Base-by-base conservation (phyloP, 305 asterid genomes). In the Coffea humblotiana region DNA sequence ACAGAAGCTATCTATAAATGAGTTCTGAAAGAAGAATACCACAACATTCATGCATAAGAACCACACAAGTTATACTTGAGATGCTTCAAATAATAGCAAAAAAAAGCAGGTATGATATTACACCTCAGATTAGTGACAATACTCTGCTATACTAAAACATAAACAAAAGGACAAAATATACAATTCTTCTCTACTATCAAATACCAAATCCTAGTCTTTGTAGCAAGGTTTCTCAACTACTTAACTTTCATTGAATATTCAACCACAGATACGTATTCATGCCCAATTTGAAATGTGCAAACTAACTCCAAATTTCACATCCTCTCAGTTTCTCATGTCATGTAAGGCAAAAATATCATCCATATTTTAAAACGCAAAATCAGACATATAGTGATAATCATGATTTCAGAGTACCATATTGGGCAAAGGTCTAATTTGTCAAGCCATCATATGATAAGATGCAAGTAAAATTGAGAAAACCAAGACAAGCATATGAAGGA, bases 391-490 rank as follows among this genome's bases (percentile, higher is more conserved):
- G 68, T 70, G 25, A 35, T 60, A 76, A 69, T 54, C 21, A 73
- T 43, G 47, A 68, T 70, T 68, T 29, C 69, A 40, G 48, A 47
- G 64, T 35, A 21, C 45, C 8, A n/a, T 29, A 47, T 3, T 51
- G 10, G 43, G 69, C 2, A 27, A 56, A 52, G 70, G 64, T 68
- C 43, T 52, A 74, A 61, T 15, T 60, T 52, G 51, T 27, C 51
- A 79, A 73, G 78, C 69, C 80, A 82, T 78, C 51, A 76, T 69
- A 76, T 74, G 76, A 56, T 75, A 73, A 80, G 82, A 77, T 48
- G 0, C 32, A 60, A 72, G 51, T 32, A 52, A 69, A 64, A 71
- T 76, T 16, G 45, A 67, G 75, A 77, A 80, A 77, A 82, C 69
- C 72, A 16, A 74, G 47, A 69, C 32, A 73, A 79, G 56, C 43